Evolutionary conservation across 306 rosid species (phyloP), one percentile per base, ranked within the genome.

Genomic region (Benincasa hispida): DNA sequence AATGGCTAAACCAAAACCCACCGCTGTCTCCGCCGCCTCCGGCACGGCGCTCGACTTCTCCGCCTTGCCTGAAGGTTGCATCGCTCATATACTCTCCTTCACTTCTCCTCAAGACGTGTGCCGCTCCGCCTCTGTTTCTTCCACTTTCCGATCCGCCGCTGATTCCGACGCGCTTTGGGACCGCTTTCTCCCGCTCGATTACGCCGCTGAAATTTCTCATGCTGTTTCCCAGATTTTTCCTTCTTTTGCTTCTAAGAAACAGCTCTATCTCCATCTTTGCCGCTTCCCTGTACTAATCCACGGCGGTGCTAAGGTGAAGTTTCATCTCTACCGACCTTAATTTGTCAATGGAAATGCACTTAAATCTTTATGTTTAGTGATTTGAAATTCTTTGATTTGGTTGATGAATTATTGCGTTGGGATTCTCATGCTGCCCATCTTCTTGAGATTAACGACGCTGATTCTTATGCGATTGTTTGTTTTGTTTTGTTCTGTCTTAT

Each of bases 111-210:
- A 53, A 0, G 98, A 91, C 22, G 98, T 88, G 0, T 83, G 91
- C 74, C 70, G 85, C 3, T 69, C 86, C 6, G 80, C 93, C 0
- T 60, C 53, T 41, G 86, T 94, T 50, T 94, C 96, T 0, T 59
- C 90, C 0, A 61, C 79, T 0, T 91, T 91, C 87, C 50, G 88
- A 77, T 87, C 96, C 30, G 97, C 91, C n/a, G 90, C 95, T 3
- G 86, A 90, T 1, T 86, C 97, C 17, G 91, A 94, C 75, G 81
- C 84, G 60, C 86, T 94, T 1, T 94, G 98, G 98, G 87, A 86
- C 3, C 42, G 74, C n/a, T 91, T 94, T 45, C 81, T 94, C 17
- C 94, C 95, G 1, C 60, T 77, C 1, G 93, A 87, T 11, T 83
- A 21, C 28, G 80, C 8, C 3, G n/a, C 75, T 9, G 27, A 87